Percentiles rank a stretch among this genome's conserved stretches.
These are phyloP conservation scores for Rosellinia necatrix DNA, from an alignment of 2,329 filamentous ascomycete species.

Conservation along the genomic window DNA sequence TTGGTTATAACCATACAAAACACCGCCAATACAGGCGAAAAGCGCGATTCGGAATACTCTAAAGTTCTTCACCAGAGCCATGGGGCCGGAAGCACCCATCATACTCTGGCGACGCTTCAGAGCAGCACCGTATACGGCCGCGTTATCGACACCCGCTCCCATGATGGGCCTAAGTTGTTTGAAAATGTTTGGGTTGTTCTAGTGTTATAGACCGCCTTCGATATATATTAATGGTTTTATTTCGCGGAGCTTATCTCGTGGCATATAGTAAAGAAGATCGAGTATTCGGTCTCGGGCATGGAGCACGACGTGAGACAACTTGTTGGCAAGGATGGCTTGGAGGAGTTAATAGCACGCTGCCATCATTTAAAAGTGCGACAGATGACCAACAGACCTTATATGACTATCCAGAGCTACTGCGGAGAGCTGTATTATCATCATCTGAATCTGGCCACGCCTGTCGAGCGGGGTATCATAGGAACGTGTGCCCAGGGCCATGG, in stretches of 20 bases:
- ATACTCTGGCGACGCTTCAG: constrained; percentile 48
- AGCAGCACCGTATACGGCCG: constrained; percentile 49
- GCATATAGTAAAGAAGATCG: background rate
- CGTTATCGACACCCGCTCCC: constrained; percentile 35
- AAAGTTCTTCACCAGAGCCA: constrained; percentile 60
- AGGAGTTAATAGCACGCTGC: background rate
- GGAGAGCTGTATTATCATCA: constrained; percentile 2
- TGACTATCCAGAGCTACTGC: background rate
- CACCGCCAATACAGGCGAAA: constrained; percentile 66
- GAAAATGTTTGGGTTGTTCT: background rate
- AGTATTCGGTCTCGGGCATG: background rate
- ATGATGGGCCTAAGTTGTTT: constrained; percentile 7
- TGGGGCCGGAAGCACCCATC: constrained; percentile 49
- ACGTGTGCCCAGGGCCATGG: constrained; percentile 9
- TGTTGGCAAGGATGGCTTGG: background rate
- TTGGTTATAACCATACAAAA: constrained; percentile 74
- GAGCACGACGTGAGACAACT: background rate
- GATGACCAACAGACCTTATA: background rate
- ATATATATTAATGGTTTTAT: background rate
- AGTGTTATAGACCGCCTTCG: background rate
- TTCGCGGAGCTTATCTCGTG: background rate
- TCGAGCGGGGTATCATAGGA: constrained; percentile 6
- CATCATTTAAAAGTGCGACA: background rate
- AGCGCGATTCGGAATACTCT: constrained; percentile 64
- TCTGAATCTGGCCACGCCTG: constrained; percentile 13